Evolutionary conservation across 1,139 yeast genomes (phyloP).

Genomic region (Kodamaea sp.): DNA sequence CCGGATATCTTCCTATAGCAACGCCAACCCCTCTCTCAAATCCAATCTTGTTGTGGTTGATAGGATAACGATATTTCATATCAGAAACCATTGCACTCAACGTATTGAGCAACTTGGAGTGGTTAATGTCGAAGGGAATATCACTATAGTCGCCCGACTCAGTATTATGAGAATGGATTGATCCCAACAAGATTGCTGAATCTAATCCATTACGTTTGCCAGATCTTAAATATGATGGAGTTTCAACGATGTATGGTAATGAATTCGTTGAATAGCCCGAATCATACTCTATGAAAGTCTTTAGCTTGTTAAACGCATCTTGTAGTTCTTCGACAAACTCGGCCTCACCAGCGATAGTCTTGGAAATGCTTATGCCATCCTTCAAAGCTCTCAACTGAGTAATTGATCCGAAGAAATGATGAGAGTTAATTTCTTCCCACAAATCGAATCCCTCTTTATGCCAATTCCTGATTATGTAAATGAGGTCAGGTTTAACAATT

Average conservation of each 20-base stretch:
- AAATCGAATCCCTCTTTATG: constrained; percentile 68
- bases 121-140: constrained; percentile 63
- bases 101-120: constrained; percentile 57
- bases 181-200: constrained; percentile 72
- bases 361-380: constrained; percentile 55
- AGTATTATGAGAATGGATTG: constrained; percentile 62
- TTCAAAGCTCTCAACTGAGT: constrained; percentile 71
- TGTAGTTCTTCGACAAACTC: constrained; percentile 23
- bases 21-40: constrained; percentile 49
- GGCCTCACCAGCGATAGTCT: constrained; percentile 31
- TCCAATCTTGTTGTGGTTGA: constrained; percentile 55
- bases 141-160: constrained; percentile 29
- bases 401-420: constrained; percentile 77
- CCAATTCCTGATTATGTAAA: constrained; percentile 69
- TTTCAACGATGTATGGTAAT: constrained; percentile 64
- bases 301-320: constrained; percentile 26
- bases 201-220: constrained; percentile 71
- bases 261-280: constrained; percentile 47
- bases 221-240: constrained; percentile 49
- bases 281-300: constrained; percentile 37
- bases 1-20: constrained; percentile 91
- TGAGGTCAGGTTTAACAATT: constrained; percentile 70
- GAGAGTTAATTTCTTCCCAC: constrained; percentile 85
- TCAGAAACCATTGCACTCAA: constrained; percentile 58
- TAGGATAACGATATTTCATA: constrained; percentile 74